These are phyloP conservation scores for Flaveria ramosissima DNA, from an alignment of 129 eudicot species.

Conservation along the genomic window DNA sequence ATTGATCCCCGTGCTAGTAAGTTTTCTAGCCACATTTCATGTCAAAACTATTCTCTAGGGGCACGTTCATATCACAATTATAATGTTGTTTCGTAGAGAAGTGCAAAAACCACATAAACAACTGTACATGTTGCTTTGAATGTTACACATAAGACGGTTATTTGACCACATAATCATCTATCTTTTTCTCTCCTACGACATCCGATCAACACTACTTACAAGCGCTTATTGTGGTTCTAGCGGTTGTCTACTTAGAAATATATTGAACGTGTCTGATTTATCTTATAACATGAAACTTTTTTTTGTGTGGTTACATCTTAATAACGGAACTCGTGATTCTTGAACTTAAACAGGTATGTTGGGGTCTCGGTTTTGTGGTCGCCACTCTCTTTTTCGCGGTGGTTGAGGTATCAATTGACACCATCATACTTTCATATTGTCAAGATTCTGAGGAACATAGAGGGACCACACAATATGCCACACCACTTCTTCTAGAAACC, in stretches of 20 bases:
- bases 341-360: conserved; percentile 63
- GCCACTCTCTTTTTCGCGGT: conserved; percentile 89
- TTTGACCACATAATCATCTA: too few species aligned
- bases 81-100: background rate
- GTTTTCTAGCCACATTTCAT: conserved; percentile 20
- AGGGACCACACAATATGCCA: conserved; percentile 86
- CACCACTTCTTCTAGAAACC: conserved; percentile 80
- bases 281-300: background rate
- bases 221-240: too few species aligned
- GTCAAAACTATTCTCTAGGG: background rate
- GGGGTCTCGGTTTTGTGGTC: conserved; percentile 82
- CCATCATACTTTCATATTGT: conserved; percentile 89
- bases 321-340: conserved; percentile 7
- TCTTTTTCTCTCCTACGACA: too few species aligned
- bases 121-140: too few species aligned
- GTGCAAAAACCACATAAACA: too few species aligned
- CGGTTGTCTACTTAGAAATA: too few species aligned
- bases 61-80: background rate
- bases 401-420: conserved; percentile 87
- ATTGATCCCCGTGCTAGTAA: conserved; percentile 87
- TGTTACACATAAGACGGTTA: too few species aligned
- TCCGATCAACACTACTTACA: too few species aligned
- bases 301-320: background rate
- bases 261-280: too few species aligned
- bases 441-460: conserved; percentile 89